Evolutionary conservation across 2,329 filamentous ascomycete genomes (phyloP), one percentile per base, ranked within the genome.

Genomic region (Purpureocillium takamizusanense): DNA sequence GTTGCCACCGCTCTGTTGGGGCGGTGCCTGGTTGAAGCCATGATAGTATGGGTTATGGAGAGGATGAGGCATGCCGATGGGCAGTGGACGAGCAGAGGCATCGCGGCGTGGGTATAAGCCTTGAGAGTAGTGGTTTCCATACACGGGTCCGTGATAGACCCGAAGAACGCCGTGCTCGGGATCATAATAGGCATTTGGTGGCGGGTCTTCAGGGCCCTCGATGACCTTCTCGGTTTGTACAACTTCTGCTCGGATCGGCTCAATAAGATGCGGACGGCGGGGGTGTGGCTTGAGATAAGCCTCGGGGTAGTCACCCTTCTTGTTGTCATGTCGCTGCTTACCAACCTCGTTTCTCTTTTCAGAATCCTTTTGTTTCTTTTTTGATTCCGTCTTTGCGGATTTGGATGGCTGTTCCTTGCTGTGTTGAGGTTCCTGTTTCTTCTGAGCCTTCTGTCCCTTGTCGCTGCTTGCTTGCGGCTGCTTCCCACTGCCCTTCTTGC

Each of bases 151-250:
- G 44, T 79, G 70, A 44, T 79, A 79, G 18, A 78, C 67, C 12
- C 74, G 69, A 36, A 76, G 61, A 15, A 74, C 54, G 25, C 72
- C 69, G 44, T 67, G 63, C 33, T 63, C 60, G n/a, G 60, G 51
- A 47, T 80, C 74, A 47, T 70, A 72, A 49, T 74, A 80, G 31
- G 76, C 72, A 47, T 80, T 81, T 11, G 75, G 76, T 2, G 63
- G 62, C 8, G 75, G 75, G 44, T 78, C 74, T 32, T 66, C 57
- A 4, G 61, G 58, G 2, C 55, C 59, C 46, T 78, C 74, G 15
- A 78, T 56, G 3, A 74, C 63, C 43, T 76, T 70, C 49, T 80
- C 74, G 2, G 75, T 63, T 38, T 74, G 66, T 27, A 78, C 52
- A 14, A 75, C 64, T 35, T 72, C 62, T 18, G 70, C 61, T 18